Percentiles rank a stretch among this genome's conserved stretches.
phyloP scores from a whole-genome alignment of 345 rosid species.

The Passiflora organensis region DNA sequence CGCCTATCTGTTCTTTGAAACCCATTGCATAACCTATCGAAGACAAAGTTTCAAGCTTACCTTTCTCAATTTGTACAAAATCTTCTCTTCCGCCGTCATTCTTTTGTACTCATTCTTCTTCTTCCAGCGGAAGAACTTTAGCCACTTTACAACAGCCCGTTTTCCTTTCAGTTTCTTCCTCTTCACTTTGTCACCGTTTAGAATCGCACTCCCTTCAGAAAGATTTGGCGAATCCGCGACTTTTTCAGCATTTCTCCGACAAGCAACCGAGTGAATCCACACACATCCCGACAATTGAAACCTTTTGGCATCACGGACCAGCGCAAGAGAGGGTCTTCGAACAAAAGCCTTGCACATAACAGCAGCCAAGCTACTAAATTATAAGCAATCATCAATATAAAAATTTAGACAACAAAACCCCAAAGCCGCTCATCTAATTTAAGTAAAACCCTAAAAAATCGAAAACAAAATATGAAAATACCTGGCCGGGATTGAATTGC shows the following conservation, averaged over 20 bases:
- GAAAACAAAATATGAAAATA: background rate
- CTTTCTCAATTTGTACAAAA: constrained; percentile 71
- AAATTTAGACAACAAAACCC: background rate
- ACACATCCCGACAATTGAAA: constrained; percentile 21
- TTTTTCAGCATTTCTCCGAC: constrained; percentile 18
- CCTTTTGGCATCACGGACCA: constrained; percentile 7
- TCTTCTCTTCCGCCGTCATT: constrained; percentile 83
- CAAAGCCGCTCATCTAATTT: background rate
- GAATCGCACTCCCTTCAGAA: constrained; percentile 18
- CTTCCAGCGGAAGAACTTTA: constrained; percentile 86
- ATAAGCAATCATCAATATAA: constrained; percentile 18
- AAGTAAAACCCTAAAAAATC: background rate
- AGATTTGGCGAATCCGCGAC: constrained; percentile 19
- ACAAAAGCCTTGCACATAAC: constrained; percentile 56
- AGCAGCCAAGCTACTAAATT: constrained; percentile 51
- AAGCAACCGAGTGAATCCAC: constrained; percentile 43
- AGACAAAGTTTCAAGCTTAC: constrained; percentile 19
- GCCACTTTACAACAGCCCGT: constrained; percentile 86
- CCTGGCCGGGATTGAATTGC: constrained; percentile 5
- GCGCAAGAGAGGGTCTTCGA: constrained; percentile 14
- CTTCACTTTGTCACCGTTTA: constrained; percentile 36
- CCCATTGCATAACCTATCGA: no score
- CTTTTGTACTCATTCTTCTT: constrained; percentile 84
- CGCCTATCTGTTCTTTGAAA: no score
- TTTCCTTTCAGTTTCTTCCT: constrained; percentile 81